Evolutionary conservation across 768 basidiomycete species (phyloP).

Genomic region (Tylopilus intermedius): DNA sequence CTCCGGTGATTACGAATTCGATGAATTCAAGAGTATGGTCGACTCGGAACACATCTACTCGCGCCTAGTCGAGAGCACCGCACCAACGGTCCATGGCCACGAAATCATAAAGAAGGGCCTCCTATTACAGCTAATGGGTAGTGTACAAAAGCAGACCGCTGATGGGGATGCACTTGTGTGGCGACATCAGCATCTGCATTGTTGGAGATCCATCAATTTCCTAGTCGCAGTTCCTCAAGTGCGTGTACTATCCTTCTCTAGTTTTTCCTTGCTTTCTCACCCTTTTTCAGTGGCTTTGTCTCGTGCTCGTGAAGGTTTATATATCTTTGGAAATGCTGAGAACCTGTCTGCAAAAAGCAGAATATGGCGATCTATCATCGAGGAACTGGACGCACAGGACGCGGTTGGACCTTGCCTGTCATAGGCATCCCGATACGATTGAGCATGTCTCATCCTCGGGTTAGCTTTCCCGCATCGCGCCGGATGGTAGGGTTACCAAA

Average conservation of each 20-base stretch:
- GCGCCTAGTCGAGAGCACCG: constrained; percentile 88
- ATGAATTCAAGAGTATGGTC: constrained; percentile 93
- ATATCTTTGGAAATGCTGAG: constrained; percentile 63
- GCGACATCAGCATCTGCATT: constrained; percentile 97
- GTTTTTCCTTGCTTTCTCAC: neutral
- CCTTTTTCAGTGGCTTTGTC: constrained; percentile 58
- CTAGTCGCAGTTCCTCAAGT: constrained; percentile 99
- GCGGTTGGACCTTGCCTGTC: constrained; percentile 5
- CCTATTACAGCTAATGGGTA: constrained; percentile 94
- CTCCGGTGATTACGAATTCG: constrained; percentile 85
- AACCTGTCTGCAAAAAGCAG: constrained; percentile 11
- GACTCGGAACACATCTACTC: constrained; percentile 92
- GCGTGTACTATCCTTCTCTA: constrained; percentile 24
- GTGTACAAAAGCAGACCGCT: constrained; percentile 92
- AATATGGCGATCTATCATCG: constrained; percentile 57
- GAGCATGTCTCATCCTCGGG: constrained; percentile 47
- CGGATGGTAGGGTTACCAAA: too few relatives aligned
- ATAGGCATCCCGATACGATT: too few relatives aligned
- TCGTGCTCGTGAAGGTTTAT: constrained; percentile 69
- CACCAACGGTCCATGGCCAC: constrained; percentile 97
- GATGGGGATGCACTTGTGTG: constrained; percentile 98
- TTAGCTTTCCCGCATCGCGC: constrained; percentile 26
- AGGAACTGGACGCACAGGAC: constrained; percentile 46
- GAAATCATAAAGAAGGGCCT: constrained; percentile 99
- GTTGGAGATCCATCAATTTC: constrained; percentile 95